Evolutionary conservation across 805 yeast genomes (phyloP), one percentile per base, ranked within the genome.

Genomic region (Diddensiella caesifluorescens): DNA sequence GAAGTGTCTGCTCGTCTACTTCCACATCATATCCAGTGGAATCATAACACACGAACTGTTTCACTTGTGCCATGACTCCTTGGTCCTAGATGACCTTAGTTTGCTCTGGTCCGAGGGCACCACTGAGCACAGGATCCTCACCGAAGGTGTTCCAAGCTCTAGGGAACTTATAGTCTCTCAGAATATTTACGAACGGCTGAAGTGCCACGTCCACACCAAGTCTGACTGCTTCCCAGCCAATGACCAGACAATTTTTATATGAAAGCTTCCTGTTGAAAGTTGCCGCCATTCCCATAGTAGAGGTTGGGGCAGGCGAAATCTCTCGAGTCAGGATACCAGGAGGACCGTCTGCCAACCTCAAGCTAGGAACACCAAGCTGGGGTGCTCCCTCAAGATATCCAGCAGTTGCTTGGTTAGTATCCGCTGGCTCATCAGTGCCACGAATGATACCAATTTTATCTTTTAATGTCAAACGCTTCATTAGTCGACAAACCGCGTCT

Each of bases 1-100:
- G 82, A 72, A 78, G 68, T 1, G 77, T 72, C 18, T 77, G 62
- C 51, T 76, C 82, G 41, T 76, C 80, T 32, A 76, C 71, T 75
- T 73, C 7, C 77, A 63, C 45, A 75, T 70, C 16, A 75, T 62
- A n/a, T 40, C 44, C 53, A 77, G 83, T 46, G 77, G 83, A 55
- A 77, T 73, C 0, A 79, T 80, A 35, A 78, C 61, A 22, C n/a
- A n/a, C n/a, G n/a, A 74, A 68, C 45, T 77, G 80, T 46, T 73
- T 69, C 9, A 67, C 77, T 33, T 69, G 65, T 0, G 82, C 75
- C 37, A 75, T 59, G 12, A 78, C 77, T 4, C 78, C 78, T 56
- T 73, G 74, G 27, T 65, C 68, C 55, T 78, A 83, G 7, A 74
- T 61, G 2, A 80, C 83, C 39, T 65, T 67, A 12, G 76, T 66